Percentiles rank a stretch among this genome's conserved stretches.
These are phyloP conservation scores for Dothistroma septosporum DNA, from an alignment of 2,329 filamentous ascomycete species.

Conservation along the genomic window DNA sequence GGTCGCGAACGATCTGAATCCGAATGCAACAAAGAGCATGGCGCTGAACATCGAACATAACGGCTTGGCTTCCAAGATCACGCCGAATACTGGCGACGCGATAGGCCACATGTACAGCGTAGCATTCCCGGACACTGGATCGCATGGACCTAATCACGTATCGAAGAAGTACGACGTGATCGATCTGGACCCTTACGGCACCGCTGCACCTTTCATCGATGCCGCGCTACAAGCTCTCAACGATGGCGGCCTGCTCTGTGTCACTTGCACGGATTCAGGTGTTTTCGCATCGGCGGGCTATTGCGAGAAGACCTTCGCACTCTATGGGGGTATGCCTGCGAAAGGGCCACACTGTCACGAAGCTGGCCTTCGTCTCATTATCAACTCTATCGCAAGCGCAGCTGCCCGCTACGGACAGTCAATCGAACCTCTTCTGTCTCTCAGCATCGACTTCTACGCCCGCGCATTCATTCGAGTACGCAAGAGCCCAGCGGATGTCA, in stretches of 20 bases:
- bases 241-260: conserved; percentile 85
- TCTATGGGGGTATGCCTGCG: conserved; percentile 87
- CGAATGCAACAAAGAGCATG: conserved; percentile 56
- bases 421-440: conserved; percentile 84
- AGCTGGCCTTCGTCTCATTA: conserved; percentile 77
- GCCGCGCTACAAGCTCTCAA: conserved; percentile 80
- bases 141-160: conserved; percentile 37
- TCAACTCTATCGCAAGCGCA: conserved; percentile 74
- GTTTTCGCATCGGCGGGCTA: conserved; percentile 95
- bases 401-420: conserved; percentile 81
- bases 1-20: conserved; percentile 80
- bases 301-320: conserved; percentile 83
- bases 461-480: conserved; percentile 81
- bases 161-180: conserved; percentile 76
- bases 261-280: conserved; percentile 93
- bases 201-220: conserved; percentile 87
- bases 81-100: conserved; percentile 74
- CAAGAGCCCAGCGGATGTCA: conserved; percentile 78
- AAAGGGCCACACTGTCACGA: conserved; percentile 87
- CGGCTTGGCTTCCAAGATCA: conserved; percentile 64
- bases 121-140: conserved; percentile 32
- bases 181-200: conserved; percentile 93
- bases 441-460: conserved; percentile 94
- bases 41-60: conserved; percentile 83
- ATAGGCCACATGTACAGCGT: conserved; percentile 82